A percentile compares a stretch with the other conserved stretches of the same genome.
phyloP scores from a whole-genome alignment of 495 filamentous ascomycete species.

The Penicillium canariense region DNA sequence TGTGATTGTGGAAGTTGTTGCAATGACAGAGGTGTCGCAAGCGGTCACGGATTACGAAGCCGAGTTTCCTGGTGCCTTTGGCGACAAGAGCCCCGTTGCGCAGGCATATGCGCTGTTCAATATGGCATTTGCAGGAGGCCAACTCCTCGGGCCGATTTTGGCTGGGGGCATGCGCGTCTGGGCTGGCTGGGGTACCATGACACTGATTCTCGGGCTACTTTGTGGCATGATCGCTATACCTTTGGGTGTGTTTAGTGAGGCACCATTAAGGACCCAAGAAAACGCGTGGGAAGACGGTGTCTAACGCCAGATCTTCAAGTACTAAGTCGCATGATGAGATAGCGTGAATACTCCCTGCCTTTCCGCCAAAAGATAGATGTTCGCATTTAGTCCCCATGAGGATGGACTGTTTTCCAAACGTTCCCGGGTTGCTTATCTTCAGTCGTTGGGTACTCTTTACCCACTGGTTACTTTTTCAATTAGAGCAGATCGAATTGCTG shows the following conservation, averaged over 20 bases:
- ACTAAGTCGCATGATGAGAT: not conserved
- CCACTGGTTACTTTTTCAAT: too few species aligned
- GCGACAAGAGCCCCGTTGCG: constrained; percentile 54
- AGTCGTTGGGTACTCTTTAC: too few species aligned
- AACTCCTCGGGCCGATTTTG: constrained; percentile 59
- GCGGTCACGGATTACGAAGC: constrained; percentile 34
- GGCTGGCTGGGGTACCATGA: constrained; percentile 42
- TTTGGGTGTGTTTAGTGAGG: constrained; percentile 9
- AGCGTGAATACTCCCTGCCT: not conserved
- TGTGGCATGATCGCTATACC: constrained; percentile 28
- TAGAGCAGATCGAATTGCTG: too few species aligned
- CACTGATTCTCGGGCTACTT: constrained; percentile 32
- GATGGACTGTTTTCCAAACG: too few species aligned
- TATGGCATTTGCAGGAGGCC: constrained; percentile 58
- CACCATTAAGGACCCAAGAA: not conserved
- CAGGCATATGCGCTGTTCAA: constrained; percentile 62
- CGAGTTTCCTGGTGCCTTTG: constrained; percentile 43
- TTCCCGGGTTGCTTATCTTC: too few species aligned
- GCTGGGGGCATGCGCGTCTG: constrained; percentile 35
- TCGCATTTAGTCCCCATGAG: too few species aligned
- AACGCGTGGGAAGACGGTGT: not conserved
- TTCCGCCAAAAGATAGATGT: not conserved
- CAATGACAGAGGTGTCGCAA: constrained; percentile 38
- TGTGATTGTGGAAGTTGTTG: constrained; percentile 32
- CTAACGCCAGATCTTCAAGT: not conserved